Evolutionary conservation across 345 rosid species (phyloP), one percentile per base, ranked within the genome.

Genomic region (Bruguiera gymnorhiza): DNA sequence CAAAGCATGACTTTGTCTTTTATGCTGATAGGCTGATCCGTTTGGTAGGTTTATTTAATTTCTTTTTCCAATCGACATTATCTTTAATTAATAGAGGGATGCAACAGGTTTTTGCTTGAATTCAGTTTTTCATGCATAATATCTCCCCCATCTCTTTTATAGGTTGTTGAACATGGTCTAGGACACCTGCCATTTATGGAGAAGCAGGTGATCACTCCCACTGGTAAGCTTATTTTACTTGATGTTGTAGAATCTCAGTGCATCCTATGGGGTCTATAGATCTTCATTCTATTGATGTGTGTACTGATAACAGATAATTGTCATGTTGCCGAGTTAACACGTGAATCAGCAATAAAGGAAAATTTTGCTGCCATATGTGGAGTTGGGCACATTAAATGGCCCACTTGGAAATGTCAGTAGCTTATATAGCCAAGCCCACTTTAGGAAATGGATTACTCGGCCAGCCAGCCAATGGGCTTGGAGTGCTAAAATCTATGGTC

Each of bases 121-220:
- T 66, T 23, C 61, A 18, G 6, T 50, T 57, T 60, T 51, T 76
- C 5, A 13, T 8, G 7, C 67, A 65, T 59, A 72, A 46, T 29
- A 55, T 62, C 39, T 67, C 31, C 60, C 20, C 53, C 1, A 13
- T 43, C 60, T 61, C 29, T 73, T 71, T 79, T 21, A 70, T 75
- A 95, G 99, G 97, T 95, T 72, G 99, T 95, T 52, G 97, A 95
- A 70, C 97, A 95, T 85, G 99, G 99, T 73, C 84, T 91, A 51
- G 99, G 99, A 63, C 99, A 95, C 83, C 86, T 95, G 39, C 97
- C 99, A 10, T 95, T 95, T 72, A 95, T 97, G 0, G 99, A 95
- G 82, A 95, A 84, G 86, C 99, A 91, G 81, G 97, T 95, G 78
- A 76, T 85, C 64, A 95, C 99, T 63, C 99, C 99, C 69, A 95